These are phyloP conservation scores for Pythium chondricola DNA, from an alignment of 352 stramenopile species.

Conservation along the genomic window DNA sequence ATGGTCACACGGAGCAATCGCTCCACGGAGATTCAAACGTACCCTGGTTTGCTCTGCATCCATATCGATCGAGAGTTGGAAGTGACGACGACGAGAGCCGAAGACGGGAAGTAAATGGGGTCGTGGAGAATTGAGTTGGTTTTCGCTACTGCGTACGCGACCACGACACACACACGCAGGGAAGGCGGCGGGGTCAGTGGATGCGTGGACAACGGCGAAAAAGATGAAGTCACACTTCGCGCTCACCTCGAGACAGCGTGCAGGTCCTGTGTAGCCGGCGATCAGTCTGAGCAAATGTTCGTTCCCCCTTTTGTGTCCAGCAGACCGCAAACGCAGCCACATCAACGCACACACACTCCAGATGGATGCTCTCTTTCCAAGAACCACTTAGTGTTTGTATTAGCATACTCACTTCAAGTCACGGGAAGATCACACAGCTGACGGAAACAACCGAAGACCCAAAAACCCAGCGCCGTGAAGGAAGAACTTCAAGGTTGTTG, in stretches of 20 bases:
- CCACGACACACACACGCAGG: slow-evolving; percentile 3
- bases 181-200: neutral
- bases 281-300: slow-evolving; percentile 4
- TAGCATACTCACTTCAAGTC: slow-evolving; percentile 8
- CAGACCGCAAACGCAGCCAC: slow-evolving; percentile 18
- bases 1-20: no score
- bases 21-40: neutral
- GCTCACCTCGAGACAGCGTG: neutral
- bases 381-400: slow-evolving; percentile 18
- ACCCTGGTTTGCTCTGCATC: slow-evolving; percentile 30
- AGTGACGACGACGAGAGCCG: neutral
- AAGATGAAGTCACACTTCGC: slow-evolving; percentile 17
- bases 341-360: slow-evolving; percentile 25
- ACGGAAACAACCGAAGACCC: neutral
- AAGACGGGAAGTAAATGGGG: neutral
- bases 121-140: slow-evolving; percentile 2
- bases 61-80: slow-evolving; percentile 11
- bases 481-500: neutral
- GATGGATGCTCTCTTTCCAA: slow-evolving; percentile 23
- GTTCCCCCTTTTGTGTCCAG: slow-evolving; percentile 8
- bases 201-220: slow-evolving; percentile 25
- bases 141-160: slow-evolving; percentile 9
- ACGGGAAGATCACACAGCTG: slow-evolving; percentile 11
- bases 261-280: no score
- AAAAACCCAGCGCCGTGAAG: neutral